Evolutionary conservation across 768 basidiomycete genomes (phyloP).

Genomic region (Paxillus rubicundulus): DNA sequence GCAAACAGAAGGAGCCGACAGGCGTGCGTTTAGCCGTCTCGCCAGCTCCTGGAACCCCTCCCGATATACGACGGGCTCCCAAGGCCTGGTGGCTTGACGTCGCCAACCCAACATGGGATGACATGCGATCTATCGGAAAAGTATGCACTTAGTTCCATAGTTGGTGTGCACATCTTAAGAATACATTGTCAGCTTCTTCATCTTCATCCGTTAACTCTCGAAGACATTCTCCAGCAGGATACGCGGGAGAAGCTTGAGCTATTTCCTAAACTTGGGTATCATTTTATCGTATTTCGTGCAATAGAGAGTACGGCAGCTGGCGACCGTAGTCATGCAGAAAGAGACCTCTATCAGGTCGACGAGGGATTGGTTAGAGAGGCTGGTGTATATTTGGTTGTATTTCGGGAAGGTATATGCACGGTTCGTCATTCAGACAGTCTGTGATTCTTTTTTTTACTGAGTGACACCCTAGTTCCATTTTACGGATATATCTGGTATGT

Average conservation of each 20-base stretch:
- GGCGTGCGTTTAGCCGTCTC: background rate
- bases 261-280: constrained; percentile 87
- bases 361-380: constrained; percentile 64
- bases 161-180: constrained; percentile 1
- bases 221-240: constrained; percentile 90
- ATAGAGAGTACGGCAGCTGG: constrained; percentile 57
- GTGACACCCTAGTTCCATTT: constrained; percentile 72
- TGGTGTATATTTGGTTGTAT: constrained; percentile 87
- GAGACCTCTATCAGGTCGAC: constrained; percentile 27
- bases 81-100: constrained; percentile 92
- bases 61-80: constrained; percentile 23
- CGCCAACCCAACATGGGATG: constrained; percentile 82
- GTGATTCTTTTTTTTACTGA: background rate
- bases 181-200: constrained; percentile 59
- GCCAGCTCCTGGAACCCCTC: background rate
- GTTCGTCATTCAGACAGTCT: constrained; percentile 38
- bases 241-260: constrained; percentile 89
- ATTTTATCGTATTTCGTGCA: constrained; percentile 85
- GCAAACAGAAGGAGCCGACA: constrained; percentile 40
- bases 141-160: constrained; percentile 36
- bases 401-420: constrained; percentile 81
- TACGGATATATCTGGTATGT: constrained; percentile 68
- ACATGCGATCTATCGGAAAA: constrained; percentile 83
- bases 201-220: constrained; percentile 88
- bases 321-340: constrained; percentile 27